A percentile compares a stretch with the other conserved stretches of the same genome.
phyloP scores from a whole-genome alignment of 1,139 yeast species.

The Geotrichum candidum region DNA sequence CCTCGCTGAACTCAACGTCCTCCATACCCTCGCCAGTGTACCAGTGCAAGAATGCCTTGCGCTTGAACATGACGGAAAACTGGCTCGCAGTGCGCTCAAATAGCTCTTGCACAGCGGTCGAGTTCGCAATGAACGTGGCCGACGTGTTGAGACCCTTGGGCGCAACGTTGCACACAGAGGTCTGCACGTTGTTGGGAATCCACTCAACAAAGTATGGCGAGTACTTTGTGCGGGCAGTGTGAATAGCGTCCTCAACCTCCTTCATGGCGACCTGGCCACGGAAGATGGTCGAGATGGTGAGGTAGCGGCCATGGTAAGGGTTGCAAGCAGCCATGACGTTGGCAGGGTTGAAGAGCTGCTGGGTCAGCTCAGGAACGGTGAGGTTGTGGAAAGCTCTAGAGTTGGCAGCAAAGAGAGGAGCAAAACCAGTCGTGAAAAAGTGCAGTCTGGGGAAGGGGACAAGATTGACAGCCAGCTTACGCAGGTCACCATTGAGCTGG shows the following conservation, averaged over 20 bases:
- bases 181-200: slow-evolving; percentile 41
- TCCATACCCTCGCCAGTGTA: slow-evolving; percentile 46
- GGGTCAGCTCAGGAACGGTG: slow-evolving; percentile 43
- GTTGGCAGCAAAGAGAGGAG: slow-evolving; percentile 39
- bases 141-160: slow-evolving; percentile 39
- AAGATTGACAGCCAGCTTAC: slow-evolving; percentile 43
- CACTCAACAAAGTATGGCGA: slow-evolving; percentile 40
- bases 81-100: slow-evolving; percentile 39
- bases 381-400: slow-evolving; percentile 38
- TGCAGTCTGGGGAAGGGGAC: slow-evolving; percentile 45
- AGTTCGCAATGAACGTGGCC: slow-evolving; percentile 43
- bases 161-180: slow-evolving; percentile 41
- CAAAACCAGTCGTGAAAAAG: slow-evolving; percentile 44
- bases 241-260: slow-evolving; percentile 42
- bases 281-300: slow-evolving; percentile 43
- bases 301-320: slow-evolving; percentile 41
- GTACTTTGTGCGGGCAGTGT: slow-evolving; percentile 36
- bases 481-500: slow-evolving; percentile 43
- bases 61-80: slow-evolving; percentile 41
- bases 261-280: slow-evolving; percentile 42
- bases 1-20: slow-evolving; percentile 43
- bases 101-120: slow-evolving; percentile 43
- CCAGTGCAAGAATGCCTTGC: slow-evolving; percentile 45
- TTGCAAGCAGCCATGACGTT: slow-evolving; percentile 45
- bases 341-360: slow-evolving; percentile 41